Evolutionary conservation across 2,329 filamentous ascomycete genomes (phyloP), one percentile per base, ranked within the genome.

Genomic region (Pleomassaria siparia): DNA sequence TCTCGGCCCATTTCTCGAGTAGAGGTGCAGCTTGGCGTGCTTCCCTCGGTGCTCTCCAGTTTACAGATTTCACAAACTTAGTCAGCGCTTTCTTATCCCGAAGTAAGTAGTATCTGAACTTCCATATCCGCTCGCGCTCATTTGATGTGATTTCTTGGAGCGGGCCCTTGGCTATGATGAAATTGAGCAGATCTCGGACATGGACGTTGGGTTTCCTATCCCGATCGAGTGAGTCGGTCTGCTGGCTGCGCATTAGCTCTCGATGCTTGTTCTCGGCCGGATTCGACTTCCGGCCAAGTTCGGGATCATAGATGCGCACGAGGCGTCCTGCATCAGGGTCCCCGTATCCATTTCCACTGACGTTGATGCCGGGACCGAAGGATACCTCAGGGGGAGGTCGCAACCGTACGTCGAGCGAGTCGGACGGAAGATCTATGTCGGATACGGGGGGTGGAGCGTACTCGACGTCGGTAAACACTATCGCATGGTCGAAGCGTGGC

Each of bases 1-100:
- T 96, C 56, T 95, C 90, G 0, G 89, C 95, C 94, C 94, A 99
- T 59, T 91, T 92, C 0, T 87, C 84, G 15, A 99, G 80, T 4
- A 99, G 84, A 51, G 95, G 89, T 20, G 94, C 88, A 5, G 92
- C 91, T 73, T 96, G 91, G 49, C 88, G 86, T 3, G 88, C 85
- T 76, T 99, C 92, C 51, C 84, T 84, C 39, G 83, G 81, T 67
- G 96, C 92, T 41, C 83, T 84, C 92, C 94, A 99, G 57, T 95
- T 91, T 30, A 96, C 92, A 0, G 92, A 96, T 70, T 97, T 99
- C 68, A 97, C 90, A 59, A 99, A 95, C 63, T 99, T 99, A 26
- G 92, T 99, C 48, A 97, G 77, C 2, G 92, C 76, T 46, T 74
- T 68, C 59, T 99, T 99, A 68, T 99, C 91, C 47, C 91, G 82